Evolutionary conservation across 2,329 filamentous ascomycete genomes (phyloP).

Genomic region (Gliomastix tumulicola): DNA sequence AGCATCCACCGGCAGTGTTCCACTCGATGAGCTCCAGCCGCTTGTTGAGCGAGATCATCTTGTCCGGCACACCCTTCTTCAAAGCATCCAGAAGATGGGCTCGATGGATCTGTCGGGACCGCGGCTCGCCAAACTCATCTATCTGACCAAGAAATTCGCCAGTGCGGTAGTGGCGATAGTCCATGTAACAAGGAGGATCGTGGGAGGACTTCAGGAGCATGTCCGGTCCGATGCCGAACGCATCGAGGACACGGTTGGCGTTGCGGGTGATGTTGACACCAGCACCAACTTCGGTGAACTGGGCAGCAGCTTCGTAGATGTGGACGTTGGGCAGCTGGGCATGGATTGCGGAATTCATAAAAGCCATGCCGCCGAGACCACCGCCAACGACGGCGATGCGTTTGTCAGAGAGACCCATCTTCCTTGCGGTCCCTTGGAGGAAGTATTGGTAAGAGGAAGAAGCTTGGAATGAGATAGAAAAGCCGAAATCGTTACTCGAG

Average conservation of each 20-base stretch:
- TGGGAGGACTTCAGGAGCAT: constrained; percentile 19
- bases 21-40: constrained; percentile 3
- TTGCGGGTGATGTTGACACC: constrained; percentile 46
- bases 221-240: constrained; percentile 3
- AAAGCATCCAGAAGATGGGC: constrained; percentile 9
- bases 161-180: constrained; percentile 17
- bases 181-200: constrained; percentile 20
- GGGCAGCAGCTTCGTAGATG: constrained; percentile 36
- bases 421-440: too few species aligned
- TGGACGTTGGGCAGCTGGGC: constrained; percentile 11
- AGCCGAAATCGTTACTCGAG: too few species aligned
- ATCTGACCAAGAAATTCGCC: constrained; percentile 19
- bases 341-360: constrained; percentile 25
- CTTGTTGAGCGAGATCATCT: constrained; percentile 5
- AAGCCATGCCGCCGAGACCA: constrained; percentile 12
- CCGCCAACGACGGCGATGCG: neutral
- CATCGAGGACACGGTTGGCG: constrained; percentile 24
- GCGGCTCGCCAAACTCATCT: constrained; percentile 7
- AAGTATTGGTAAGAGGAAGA: too few species aligned
- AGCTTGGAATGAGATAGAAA: too few species aligned
- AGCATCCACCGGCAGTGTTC: neutral
- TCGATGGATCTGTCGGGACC: constrained; percentile 7
- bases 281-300: constrained; percentile 39
- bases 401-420: too few species aligned
- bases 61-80: constrained; percentile 4